A percentile compares a stretch with the other conserved stretches of the same genome.
Conservation (phyloP, 1,284 basidiomycete species). For the Neonothopanus nambi region DNA sequence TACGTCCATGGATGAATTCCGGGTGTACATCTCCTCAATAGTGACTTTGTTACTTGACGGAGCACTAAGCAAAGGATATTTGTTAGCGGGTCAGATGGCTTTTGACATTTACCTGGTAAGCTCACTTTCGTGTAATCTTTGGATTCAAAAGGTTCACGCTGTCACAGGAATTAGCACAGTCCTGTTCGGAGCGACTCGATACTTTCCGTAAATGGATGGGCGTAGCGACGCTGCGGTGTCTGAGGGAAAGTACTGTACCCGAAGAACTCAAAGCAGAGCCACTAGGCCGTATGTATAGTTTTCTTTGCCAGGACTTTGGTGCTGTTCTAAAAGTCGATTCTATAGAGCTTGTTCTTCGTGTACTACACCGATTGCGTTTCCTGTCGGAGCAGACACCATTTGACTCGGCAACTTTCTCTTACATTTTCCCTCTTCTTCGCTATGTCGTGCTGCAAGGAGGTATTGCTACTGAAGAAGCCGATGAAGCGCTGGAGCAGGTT, state of each 20-base stretch:
- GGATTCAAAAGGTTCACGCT: background rate
- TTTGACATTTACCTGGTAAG: constrained; percentile 81
- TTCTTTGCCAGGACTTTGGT: constrained; percentile 2
- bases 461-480: constrained; percentile 69
- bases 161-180: constrained; percentile 58
- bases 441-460: constrained; percentile 74
- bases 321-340: constrained; percentile 5
- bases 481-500: constrained; percentile 87
- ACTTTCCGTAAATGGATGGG: constrained; percentile 72
- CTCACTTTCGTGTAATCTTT: background rate
- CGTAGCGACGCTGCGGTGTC: constrained; percentile 76
- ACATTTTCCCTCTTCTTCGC: constrained; percentile 77
- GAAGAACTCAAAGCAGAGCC: constrained; percentile 75
- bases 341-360: constrained; percentile 77
- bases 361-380: constrained; percentile 85
- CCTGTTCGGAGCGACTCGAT: constrained; percentile 72
- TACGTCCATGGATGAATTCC: constrained; percentile 60
- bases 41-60: constrained; percentile 65
- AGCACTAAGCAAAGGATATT: constrained; percentile 56
- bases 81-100: constrained; percentile 60
- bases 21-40: constrained; percentile 55
- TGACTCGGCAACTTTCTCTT: constrained; percentile 84
- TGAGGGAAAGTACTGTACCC: constrained; percentile 68
- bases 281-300: constrained; percentile 54
- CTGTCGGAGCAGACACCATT: constrained; percentile 84